Evolutionary conservation across 768 basidiomycete genomes (phyloP).

Genomic region (Termitomyces sp.): DNA sequence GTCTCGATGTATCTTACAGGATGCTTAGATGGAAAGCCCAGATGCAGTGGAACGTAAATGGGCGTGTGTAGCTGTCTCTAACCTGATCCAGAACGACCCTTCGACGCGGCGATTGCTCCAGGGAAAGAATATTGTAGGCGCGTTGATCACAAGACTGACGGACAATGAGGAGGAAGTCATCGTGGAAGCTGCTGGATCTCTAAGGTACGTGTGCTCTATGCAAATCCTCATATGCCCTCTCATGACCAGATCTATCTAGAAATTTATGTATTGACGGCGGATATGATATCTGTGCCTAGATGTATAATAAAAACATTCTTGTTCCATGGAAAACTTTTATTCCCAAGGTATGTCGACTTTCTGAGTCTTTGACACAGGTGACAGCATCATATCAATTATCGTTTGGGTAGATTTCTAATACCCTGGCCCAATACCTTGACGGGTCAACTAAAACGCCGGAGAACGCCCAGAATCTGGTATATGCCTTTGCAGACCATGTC

Average conservation of each 20-base stretch:
- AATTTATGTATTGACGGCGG: slow-evolving; percentile 95
- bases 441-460: slow-evolving; percentile 62
- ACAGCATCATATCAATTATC: not conserved
- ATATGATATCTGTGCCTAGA: slow-evolving; percentile 92
- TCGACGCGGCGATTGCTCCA: slow-evolving; percentile 87
- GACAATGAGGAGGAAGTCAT: slow-evolving; percentile 90
- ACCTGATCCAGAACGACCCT: slow-evolving; percentile 92
- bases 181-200: slow-evolving; percentile 82
- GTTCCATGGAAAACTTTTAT: slow-evolving; percentile 72
- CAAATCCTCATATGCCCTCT: not conserved
- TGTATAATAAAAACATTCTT: slow-evolving; percentile 95
- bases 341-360: slow-evolving; percentile 55
- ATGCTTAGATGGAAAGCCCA: slow-evolving; percentile 64
- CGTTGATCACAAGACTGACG: slow-evolving; percentile 80
- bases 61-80: slow-evolving; percentile 96
- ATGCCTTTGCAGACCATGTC: slow-evolving; percentile 88
- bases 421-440: slow-evolving; percentile 63
- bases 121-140: slow-evolving; percentile 86
- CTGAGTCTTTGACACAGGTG: not conserved
- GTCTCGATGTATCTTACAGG: not conserved
- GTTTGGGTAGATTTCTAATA: slow-evolving; percentile 60
- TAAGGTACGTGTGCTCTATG: slow-evolving; percentile 54
- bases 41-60: slow-evolving; percentile 85
- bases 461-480: slow-evolving; percentile 70
- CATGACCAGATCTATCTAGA: slow-evolving; percentile 34